These are phyloP conservation scores for Metschnikowia chrysomelidarum DNA, from an alignment of 805 yeast species.

Conservation along the genomic window DNA sequence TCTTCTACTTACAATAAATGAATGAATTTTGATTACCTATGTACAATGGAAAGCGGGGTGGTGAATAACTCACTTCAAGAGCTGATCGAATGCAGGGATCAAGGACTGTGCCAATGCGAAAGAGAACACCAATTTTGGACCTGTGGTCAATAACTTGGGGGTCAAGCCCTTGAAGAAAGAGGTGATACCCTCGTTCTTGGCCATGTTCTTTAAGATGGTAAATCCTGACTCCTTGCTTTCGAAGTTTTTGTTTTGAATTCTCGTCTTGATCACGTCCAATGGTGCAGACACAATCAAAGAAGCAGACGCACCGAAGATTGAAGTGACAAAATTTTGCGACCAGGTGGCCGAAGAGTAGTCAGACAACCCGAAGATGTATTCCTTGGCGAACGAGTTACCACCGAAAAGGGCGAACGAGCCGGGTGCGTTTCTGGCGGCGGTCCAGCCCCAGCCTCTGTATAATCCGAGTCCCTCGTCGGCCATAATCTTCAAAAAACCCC, in stretches of 20 bases:
- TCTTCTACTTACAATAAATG: no score
- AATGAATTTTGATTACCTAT: conserved; percentile 5
- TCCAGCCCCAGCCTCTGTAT: conserved; percentile 99
- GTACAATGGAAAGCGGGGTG: conserved; percentile 6
- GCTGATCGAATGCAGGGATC: conserved; percentile 90
- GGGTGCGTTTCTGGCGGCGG: conserved; percentile 99
- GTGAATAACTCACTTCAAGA: conserved; percentile 37
- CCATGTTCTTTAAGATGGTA: conserved; percentile 89
- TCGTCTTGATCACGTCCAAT: conserved; percentile 94
- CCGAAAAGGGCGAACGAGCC: conserved; percentile 98
- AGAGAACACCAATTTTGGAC: conserved; percentile 97
- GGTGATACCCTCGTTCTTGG: conserved; percentile 82
- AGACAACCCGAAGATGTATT: conserved; percentile 78
- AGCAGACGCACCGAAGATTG: conserved; percentile 95
- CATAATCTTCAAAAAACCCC: conserved; percentile 87
- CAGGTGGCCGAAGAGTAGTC: conserved; percentile 93
- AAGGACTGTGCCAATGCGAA: conserved; percentile 96
- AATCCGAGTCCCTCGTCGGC: conserved; percentile 90
- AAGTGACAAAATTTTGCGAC: conserved; percentile 91
- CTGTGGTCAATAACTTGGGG: conserved; percentile 95
- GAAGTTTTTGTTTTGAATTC: conserved; percentile 95
- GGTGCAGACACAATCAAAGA: conserved; percentile 97
- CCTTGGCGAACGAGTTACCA: conserved; percentile 98
- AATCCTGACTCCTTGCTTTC: conserved; percentile 95
- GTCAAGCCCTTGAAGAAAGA: conserved; percentile 96